These are phyloP conservation scores for Azolla pinnata DNA, from an alignment of 75 land plant genomes.

Conservation along the genomic window DNA sequence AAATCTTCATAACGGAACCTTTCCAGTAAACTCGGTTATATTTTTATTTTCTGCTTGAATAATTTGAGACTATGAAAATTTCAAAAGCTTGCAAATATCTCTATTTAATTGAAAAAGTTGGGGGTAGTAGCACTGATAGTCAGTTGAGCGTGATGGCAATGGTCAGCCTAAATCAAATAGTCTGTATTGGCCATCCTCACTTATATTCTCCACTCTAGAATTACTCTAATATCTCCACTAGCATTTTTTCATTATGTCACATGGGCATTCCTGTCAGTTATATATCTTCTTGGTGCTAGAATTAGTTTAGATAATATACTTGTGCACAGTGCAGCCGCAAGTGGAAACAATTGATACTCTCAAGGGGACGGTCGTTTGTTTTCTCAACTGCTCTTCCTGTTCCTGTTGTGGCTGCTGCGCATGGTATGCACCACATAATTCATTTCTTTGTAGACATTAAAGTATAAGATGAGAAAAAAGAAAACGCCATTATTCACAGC, in stretches of 20 bases:
- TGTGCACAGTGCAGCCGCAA: conserved; percentile 52
- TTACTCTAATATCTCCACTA: neutral
- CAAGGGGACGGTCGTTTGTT: conserved; percentile 90
- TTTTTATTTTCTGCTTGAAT: too few species aligned
- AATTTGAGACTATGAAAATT: too few species aligned
- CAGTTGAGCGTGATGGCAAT: neutral
- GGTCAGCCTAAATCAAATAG: neutral
- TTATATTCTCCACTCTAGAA: neutral
- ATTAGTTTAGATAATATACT: too few species aligned
- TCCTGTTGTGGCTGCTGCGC: conserved; percentile 83
- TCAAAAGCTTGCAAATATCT: too few species aligned
- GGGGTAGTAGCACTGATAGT: too few species aligned
- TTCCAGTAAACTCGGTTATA: too few species aligned
- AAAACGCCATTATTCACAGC: too few species aligned
- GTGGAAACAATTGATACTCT: conserved; percentile 86
- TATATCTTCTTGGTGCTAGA: too few species aligned
- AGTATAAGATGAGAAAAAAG: too few species aligned
- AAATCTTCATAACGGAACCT: too few species aligned
- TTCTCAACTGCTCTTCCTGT: conserved; percentile 90
- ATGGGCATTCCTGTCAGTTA: too few species aligned
- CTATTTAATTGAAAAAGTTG: too few species aligned
- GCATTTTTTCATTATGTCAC: neutral
- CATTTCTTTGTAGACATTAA: neutral
- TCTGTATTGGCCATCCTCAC: neutral
- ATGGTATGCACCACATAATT: conserved; percentile 56